These are phyloP conservation scores for Collybia sordida DNA, from an alignment of 768 basidiomycete species.

Conservation along the genomic window DNA sequence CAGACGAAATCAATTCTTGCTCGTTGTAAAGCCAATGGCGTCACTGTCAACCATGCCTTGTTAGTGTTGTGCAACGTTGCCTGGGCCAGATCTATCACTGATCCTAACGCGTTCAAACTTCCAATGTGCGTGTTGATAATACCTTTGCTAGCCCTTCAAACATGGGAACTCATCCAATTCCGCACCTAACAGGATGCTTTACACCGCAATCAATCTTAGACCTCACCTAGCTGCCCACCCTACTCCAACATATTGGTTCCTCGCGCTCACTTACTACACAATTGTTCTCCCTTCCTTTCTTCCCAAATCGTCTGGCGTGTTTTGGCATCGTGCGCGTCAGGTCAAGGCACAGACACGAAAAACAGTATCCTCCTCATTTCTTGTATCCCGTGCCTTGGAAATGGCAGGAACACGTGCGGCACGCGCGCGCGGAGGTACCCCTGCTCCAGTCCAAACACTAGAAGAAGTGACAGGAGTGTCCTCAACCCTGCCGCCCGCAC, in stretches of 20 bases:
- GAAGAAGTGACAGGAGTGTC: not conserved
- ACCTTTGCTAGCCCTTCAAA: no score
- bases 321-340: slow-evolving; percentile 58
- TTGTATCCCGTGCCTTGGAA: slow-evolving; percentile 46
- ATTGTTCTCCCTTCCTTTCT: slow-evolving; percentile 62
- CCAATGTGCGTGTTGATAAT: slow-evolving; percentile 16
- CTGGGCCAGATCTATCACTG: slow-evolving; percentile 39
- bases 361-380: slow-evolving; percentile 49
- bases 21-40: slow-evolving; percentile 56
- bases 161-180: no score
- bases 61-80: slow-evolving; percentile 60
- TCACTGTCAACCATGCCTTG: slow-evolving; percentile 60
- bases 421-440: slow-evolving; percentile 20
- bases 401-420: slow-evolving; percentile 50
- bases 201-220: slow-evolving; percentile 67
- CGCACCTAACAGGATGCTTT: slow-evolving; percentile 49
- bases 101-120: slow-evolving; percentile 22
- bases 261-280: slow-evolving; percentile 64
- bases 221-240: slow-evolving; percentile 38
- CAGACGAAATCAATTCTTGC: slow-evolving; percentile 46
- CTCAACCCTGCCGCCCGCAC: slow-evolving; percentile 19
- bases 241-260: slow-evolving; percentile 56
- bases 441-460: not conserved
- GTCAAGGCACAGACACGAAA: slow-evolving; percentile 52
- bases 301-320: slow-evolving; percentile 37